Evolutionary conservation across 2,329 filamentous ascomycete genomes (phyloP).

Genomic region (Paecilomyces formosus): DNA sequence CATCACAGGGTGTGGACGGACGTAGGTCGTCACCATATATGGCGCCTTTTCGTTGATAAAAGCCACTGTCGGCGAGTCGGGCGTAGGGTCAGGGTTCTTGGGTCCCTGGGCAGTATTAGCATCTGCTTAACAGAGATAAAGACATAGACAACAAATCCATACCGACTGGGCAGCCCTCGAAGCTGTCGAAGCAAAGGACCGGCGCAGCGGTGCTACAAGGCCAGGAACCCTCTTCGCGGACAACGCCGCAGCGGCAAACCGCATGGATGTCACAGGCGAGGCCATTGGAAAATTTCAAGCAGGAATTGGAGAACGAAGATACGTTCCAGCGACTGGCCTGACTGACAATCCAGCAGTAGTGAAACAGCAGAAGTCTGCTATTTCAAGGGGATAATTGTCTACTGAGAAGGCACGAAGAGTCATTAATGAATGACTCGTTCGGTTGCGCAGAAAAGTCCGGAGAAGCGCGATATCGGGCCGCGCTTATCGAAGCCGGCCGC

Average conservation of each 20-base stretch:
- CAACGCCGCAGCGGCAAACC: slow-evolving; percentile 12
- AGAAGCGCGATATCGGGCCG: slow-evolving; percentile 19
- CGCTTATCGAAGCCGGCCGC: slow-evolving; percentile 6
- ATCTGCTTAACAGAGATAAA: not conserved
- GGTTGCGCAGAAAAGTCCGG: slow-evolving; percentile 5
- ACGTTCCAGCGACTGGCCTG: not conserved
- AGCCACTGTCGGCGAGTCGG: slow-evolving; percentile 66
- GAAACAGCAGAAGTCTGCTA: not conserved
- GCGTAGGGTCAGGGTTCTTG: slow-evolving; percentile 62
- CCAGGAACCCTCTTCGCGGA: slow-evolving; percentile 20
- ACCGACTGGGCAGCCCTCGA: slow-evolving; percentile 17
- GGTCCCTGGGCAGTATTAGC: slow-evolving; percentile 25
- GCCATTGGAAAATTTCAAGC: slow-evolving; percentile 1
- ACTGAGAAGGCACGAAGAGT: not conserved
- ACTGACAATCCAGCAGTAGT: slow-evolving; percentile 1
- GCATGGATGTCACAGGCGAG: not conserved
- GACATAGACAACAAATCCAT: not conserved
- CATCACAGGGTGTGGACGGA: slow-evolving; percentile 83
- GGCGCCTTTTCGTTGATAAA: slow-evolving; percentile 69
- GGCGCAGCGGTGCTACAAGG: slow-evolving; percentile 25
- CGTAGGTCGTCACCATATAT: slow-evolving; percentile 95
- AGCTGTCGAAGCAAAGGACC: slow-evolving; percentile 23
- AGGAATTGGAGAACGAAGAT: slow-evolving; percentile 2
- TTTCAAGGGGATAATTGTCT: not conserved
- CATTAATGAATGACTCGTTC: not conserved